Base-by-base conservation (phyloP, 768 basidiomycete genomes). In the Termitomyces eurrhizus region DNA sequence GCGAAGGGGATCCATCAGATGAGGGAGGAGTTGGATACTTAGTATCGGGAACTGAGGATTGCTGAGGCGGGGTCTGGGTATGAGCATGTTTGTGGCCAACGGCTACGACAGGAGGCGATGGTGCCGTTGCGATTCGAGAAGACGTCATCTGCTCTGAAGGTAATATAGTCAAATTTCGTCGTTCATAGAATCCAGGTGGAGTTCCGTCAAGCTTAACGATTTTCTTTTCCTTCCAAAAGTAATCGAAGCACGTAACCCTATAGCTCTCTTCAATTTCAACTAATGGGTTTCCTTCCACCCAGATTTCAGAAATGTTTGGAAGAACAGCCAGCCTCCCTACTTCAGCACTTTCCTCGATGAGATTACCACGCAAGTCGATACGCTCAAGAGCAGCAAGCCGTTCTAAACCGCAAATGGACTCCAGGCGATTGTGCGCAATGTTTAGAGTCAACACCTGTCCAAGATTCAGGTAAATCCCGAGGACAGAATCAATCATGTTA, bases 401-500 rank as follows among this genome's bases (percentile, higher is more conserved):
- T 72, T 98, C 96, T 7, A 98, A 81, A 18, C 96, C 96, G 62
- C 93, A 95, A 57, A 98, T 84, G n/a, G 93, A 94, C 68, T 96
- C 93, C 54, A 98, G 84, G 5, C 96, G 86, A 69, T 98, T 98
- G 57, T 81, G 78, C 1, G 91, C 83, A 18, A 98, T 80, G 72
- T 96, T 94, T 66, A 98, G 78, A 7, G 81, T 78, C 18, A 88
- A 78, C 29, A 97, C 80, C 62, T 88, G 86, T 1, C 92, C 92
- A 41, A 98, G 81, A 56, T 86, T 84, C 41, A 83, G 83, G 68
- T 94, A 91, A 60, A 97, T 92, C 33, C 92, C 90, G 4, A 95
- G 83, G 18, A 98, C 89, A 18, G 95, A 95, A 71, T 96, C 94
- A 65, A 99, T 94, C 85, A 99, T 93, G 76, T 99, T 99, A 73